These are phyloP conservation scores for Aureobasidium pullulans DNA, from an alignment of 2,329 filamentous ascomycete genomes.

Conservation along the genomic window DNA sequence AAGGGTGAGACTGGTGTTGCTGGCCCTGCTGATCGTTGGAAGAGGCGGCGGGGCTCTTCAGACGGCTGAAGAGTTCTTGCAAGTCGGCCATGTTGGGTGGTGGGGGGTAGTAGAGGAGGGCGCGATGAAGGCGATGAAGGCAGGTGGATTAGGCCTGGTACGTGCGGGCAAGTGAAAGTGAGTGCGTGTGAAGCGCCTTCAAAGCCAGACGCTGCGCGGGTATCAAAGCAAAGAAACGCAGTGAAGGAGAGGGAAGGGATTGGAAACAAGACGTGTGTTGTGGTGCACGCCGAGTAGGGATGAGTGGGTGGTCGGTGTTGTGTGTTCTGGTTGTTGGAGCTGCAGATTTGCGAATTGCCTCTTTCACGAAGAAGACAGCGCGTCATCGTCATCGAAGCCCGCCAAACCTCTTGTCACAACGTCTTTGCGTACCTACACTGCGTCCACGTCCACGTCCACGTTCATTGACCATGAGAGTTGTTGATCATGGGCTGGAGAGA, in stretches of 20 bases:
- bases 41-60: constrained; percentile 26
- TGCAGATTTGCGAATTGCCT: not conserved
- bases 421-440: too few relatives aligned
- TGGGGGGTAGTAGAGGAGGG: not conserved
- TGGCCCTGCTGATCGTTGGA: constrained; percentile 7
- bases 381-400: not conserved
- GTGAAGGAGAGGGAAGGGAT: not conserved
- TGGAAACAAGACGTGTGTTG: not conserved
- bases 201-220: not conserved
- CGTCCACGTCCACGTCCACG: too few relatives aligned
- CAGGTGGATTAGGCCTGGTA: not conserved
- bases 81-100: constrained; percentile 33
- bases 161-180: not conserved
- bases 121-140: not conserved
- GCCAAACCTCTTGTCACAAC: too few relatives aligned
- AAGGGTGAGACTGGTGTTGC: constrained; percentile 16
- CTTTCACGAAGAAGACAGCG: not conserved
- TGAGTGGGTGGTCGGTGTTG: not conserved
- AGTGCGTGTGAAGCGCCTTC: not conserved
- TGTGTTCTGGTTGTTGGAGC: too few relatives aligned
- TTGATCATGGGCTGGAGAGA: constrained; percentile 29
- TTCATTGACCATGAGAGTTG: not conserved
- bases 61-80: constrained; percentile 37
- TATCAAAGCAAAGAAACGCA: not conserved
- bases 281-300: not conserved